Base-by-base conservation (phyloP, 495 filamentous ascomycete species). In the Staphylotrichum tortipilum region DNA sequence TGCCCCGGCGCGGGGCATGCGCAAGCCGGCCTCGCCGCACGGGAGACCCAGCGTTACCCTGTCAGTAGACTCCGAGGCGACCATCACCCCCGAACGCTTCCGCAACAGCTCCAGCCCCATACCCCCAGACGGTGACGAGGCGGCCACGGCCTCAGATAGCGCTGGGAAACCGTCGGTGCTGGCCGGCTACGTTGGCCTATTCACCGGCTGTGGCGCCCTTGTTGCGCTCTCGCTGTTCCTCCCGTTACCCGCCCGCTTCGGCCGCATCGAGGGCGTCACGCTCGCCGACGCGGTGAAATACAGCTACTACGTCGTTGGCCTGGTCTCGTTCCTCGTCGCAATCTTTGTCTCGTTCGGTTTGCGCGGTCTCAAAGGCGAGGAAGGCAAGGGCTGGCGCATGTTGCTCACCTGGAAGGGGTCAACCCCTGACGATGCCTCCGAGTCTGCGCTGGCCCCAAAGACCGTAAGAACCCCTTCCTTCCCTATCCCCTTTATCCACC, bases 141-240 rank as follows among this genome's bases (percentile, higher is more conserved):
- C 19, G 35, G 19, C 31, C 24, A 56, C 22, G 33, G 24, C 10
- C 9, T 12, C 21, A 22, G 23, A 9, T 8, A 42, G 36, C 19
- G 56, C 50, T 21, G 34, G 67, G 4, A 70, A 78, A 54, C 68
- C 76, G 14, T 64, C 85, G 65, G 54, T 79, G 73, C 72, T 97
- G 7, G 90, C 92, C 3, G 92, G 92, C 0, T 80, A 89, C 47
- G 92, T 99, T 7, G 92, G 92, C 5, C 66, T 94, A 31, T 95
- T 89, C 62, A 94, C 94, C 14, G 92, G 94, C 4, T 85, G 88
- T 59, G 92, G 92, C 49, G 92, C 92, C 24, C 71, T 99, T 5
- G 67, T 99, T 1, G 87, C 94, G 1, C 70, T 99, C 4, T 60
- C 65, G 1, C 55, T 89, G 21, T 96, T 97, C 60, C 75, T 99